Conservation (phyloP, 306 rosid species). For the Cicer chorassanicum region DNA sequence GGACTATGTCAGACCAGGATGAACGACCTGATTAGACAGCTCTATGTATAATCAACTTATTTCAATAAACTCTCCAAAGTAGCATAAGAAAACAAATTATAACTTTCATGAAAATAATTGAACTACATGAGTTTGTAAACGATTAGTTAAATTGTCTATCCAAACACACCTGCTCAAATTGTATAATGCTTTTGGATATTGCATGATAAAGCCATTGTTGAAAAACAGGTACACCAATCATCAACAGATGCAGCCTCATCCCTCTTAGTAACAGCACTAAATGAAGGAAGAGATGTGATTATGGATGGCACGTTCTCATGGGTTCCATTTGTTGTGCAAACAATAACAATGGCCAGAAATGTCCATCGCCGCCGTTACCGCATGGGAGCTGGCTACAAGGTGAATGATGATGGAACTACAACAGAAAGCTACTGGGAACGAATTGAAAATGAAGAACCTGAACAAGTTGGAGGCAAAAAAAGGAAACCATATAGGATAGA, state of each 20-base stretch:
- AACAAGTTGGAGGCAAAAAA: slow-evolving; percentile 66
- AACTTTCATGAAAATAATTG: no score
- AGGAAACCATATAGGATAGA: slow-evolving; percentile 97
- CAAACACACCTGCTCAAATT: no score
- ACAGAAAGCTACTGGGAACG: slow-evolving; percentile 84
- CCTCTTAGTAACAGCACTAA: slow-evolving; percentile 86
- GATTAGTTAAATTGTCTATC: no score
- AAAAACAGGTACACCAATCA: slow-evolving; percentile 92
- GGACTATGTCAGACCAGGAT: no score
- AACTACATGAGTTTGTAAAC: no score
- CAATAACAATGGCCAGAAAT: slow-evolving; percentile 90
- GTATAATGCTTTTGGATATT: slow-evolving; percentile 11
- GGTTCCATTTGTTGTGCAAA: slow-evolving; percentile 95
- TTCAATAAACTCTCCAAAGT: no score
- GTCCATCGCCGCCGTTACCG: slow-evolving; percentile 96
- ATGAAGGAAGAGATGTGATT: slow-evolving; percentile 91
- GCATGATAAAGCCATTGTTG: slow-evolving; percentile 22
- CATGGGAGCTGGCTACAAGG: slow-evolving; percentile 85
- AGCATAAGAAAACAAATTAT: no score
- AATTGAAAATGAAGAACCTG: slow-evolving; percentile 71
- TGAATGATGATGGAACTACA: slow-evolving; percentile 64
- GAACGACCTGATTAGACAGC: no score
- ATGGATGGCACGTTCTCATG: slow-evolving; percentile 99
- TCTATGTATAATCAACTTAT: no score
- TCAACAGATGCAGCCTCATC: slow-evolving; percentile 98